Evolutionary conservation across 441 rosid genomes (phyloP), one percentile per base, ranked within the genome.

Genomic region (Pelargonium australe): DNA sequence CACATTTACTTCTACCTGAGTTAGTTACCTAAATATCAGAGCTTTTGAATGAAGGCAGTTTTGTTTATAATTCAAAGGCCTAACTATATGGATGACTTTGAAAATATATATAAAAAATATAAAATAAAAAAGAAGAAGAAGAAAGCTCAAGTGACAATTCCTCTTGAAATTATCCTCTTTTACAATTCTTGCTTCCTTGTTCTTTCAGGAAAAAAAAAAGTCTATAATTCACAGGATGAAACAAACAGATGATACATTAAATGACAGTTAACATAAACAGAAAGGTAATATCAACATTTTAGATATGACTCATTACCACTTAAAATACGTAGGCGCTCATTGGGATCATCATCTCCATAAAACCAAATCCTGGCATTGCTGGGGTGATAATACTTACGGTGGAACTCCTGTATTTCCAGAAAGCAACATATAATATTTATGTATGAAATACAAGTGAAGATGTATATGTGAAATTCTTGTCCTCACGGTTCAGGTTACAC

Each of bases 301-400:
- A 47, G 67, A 65, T 72, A 41, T 23, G 8, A 6, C 11, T 49
- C 71, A 61, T 75, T 91, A 94, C 98, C 97, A 67, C 92, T 89
- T 73, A 91, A 78, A 69, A 94, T 78, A 62, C 84, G 85, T 19
- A 94, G 80, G 63, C 97, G 96, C 55, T 88, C 93, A 78, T 62
- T 71, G 44, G 90, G 85, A 80, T 93, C 91, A 77, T 93, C 98
- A 80, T 93, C 89, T 73, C 98, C 98, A 66, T 89, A 93, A 81
- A 94, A 94, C 98, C 98, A 94, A 72, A 94, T 89, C 79, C 96
- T 86, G 64, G 96, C 88, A 78, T 94, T 94, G 89, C 92, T 91
- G 1, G 97, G 98, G 76, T 91, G 97, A 83, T 93, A 93, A 79
- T 81, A 87, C 80, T 88, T 85, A 45, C 84, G 68, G 73, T 93